Conservation (phyloP, 1,139 yeast species). For the Yamadazyma pseudoaaseri region DNA sequence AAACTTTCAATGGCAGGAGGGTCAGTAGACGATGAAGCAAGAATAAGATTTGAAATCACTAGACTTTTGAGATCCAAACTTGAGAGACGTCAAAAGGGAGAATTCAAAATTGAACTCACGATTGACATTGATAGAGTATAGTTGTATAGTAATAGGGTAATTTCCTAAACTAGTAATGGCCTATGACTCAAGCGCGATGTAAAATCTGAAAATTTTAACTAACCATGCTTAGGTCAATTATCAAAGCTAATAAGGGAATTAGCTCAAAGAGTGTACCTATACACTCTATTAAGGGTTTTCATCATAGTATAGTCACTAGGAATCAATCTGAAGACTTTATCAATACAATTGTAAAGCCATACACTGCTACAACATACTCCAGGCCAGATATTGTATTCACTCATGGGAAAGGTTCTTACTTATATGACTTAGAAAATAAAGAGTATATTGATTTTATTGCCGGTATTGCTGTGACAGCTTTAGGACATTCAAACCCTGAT, state of each 20-base stretch:
- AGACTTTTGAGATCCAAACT: slow-evolving; percentile 41
- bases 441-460: slow-evolving; percentile 88
- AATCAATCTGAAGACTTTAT: slow-evolving; percentile 35
- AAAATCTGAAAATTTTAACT: slow-evolving; percentile 18
- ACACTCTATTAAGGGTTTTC: too few relatives aligned
- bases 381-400: slow-evolving; percentile 72
- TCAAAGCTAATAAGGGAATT: background rate
- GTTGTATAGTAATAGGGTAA: background rate
- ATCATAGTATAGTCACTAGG: too few relatives aligned
- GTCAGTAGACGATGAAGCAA: slow-evolving; percentile 64
- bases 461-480: slow-evolving; percentile 94
- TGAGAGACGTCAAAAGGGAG: slow-evolving; percentile 22
- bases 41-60: slow-evolving; percentile 52
- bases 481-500: slow-evolving; percentile 82
- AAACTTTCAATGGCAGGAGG: slow-evolving; percentile 63
- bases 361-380: slow-evolving; percentile 77
- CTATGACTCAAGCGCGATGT: slow-evolving; percentile 40
- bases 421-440: slow-evolving; percentile 76
- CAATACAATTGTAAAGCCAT: slow-evolving; percentile 45
- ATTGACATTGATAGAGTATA: slow-evolving; percentile 52
- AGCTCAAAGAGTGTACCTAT: too few relatives aligned
- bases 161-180: slow-evolving; percentile 25
- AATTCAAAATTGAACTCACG: slow-evolving; percentile 53
- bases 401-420: slow-evolving; percentile 69
- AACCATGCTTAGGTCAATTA: background rate